These are phyloP conservation scores for Pestalotiopsis sp. DNA, from an alignment of 2,329 filamentous ascomycete species.

Conservation along the genomic window DNA sequence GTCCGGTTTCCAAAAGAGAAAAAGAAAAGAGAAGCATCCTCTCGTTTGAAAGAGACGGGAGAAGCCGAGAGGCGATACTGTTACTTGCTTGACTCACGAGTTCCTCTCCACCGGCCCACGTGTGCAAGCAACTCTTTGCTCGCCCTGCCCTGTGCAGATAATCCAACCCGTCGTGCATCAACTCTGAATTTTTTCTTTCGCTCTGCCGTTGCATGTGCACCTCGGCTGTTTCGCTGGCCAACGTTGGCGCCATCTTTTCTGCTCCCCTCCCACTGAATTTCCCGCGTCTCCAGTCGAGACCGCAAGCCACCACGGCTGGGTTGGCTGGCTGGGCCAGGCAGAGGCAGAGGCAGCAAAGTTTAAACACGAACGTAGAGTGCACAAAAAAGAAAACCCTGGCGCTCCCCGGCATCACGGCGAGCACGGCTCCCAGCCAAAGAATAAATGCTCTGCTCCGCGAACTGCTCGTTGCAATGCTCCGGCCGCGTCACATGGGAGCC, in stretches of 20 bases:
- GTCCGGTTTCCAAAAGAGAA: neutral
- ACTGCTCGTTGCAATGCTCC: too few species aligned
- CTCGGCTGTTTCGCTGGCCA: neutral
- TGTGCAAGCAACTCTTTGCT: neutral
- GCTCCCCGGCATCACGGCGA: neutral
- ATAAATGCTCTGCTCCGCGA: too few species aligned
- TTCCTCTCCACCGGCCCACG: neutral
- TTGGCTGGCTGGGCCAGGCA: neutral
- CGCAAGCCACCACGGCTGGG: neutral
- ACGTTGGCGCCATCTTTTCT: neutral
- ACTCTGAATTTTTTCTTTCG: neutral
- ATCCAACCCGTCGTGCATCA: neutral
- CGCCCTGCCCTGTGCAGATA: neutral
- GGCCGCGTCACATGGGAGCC: too few species aligned
- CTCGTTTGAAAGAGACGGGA: neutral
- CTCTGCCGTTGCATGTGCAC: slow-evolving; percentile 4
- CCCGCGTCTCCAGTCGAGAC: neutral
- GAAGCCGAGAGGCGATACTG: neutral
- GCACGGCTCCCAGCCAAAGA: neutral
- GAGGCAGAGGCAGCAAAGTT: neutral
- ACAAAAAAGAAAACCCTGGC: neutral
- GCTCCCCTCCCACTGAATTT: neutral
- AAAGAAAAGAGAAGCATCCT: neutral
- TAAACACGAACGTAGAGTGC: neutral
- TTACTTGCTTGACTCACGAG: neutral